These are phyloP conservation scores for Cercospora berteroae DNA, from an alignment of 2,329 filamentous ascomycete species.

Conservation along the genomic window DNA sequence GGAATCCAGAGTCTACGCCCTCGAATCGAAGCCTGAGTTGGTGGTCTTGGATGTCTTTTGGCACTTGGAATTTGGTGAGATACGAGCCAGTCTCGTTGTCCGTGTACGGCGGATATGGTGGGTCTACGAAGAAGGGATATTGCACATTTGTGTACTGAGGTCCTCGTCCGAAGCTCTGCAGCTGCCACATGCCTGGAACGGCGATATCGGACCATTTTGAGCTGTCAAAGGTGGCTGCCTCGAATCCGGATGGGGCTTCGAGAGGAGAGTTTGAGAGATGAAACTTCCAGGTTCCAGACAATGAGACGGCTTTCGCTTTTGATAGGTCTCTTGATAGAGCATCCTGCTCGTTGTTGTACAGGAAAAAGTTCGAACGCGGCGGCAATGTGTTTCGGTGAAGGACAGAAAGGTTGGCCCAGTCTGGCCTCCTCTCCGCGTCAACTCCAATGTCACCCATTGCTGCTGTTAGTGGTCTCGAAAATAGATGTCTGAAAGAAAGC, in stretches of 20 bases:
- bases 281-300: conserved; percentile 43
- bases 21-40: conserved; percentile 67
- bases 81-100: conserved; percentile 67
- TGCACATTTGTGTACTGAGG: conserved; percentile 69
- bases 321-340: conserved; percentile 46
- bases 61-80: conserved; percentile 55
- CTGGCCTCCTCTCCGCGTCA: conserved; percentile 40
- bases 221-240: conserved; percentile 37
- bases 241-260: conserved; percentile 40
- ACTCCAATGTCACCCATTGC: conserved; percentile 16
- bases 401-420: conserved; percentile 62
- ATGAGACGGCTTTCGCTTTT: conserved; percentile 35
- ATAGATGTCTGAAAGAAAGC: not conserved
- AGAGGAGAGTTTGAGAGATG: conserved; percentile 39
- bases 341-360: conserved; percentile 51
- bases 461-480: not conserved
- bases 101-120: conserved; percentile 57
- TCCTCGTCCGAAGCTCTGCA: conserved; percentile 61
- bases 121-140: conserved; percentile 59
- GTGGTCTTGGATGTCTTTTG: conserved; percentile 43
- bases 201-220: conserved; percentile 52
- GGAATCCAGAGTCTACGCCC: conserved; percentile 69
- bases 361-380: conserved; percentile 57
- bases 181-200: conserved; percentile 62
- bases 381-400: conserved; percentile 60